Base-by-base conservation (phyloP, 805 yeast species). In the Candida maris region DNA sequence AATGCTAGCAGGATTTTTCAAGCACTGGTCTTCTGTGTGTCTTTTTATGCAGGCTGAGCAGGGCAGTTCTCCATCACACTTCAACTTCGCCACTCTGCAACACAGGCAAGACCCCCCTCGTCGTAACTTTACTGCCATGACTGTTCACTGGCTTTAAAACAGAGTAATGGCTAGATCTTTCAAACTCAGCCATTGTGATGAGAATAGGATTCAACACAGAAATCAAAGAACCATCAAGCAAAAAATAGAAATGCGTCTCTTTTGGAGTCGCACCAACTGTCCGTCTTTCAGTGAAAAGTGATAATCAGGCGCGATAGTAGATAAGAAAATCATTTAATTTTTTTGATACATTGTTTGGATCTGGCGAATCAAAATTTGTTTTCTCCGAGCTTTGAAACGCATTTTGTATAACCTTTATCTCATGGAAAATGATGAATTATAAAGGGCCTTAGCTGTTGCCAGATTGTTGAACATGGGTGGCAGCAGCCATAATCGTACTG, bases 1-100 rank as follows among this genome's bases (percentile, higher is more conserved):
- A n/a, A 24, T 38, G 14, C 30, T 44, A 6, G 48, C 45, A 4
- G 48, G 48, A 19, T 41, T 38, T 13, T 61, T 52, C 73, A 56
- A 9, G 68, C 61, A 21, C 61, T 35, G 37, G 4, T 36, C 44
- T 17, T 23, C 31, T 16, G 38, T 42, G 16, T 39, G 35, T 13
- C 39, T 17, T 24, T 38, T 32, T 8, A 30, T 28, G 20, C 46
- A 46, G 5, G 38, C 31, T 9, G 34, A 33, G 24, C 42, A 35
- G 3, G 48, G 51, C 17, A 44, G 30, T 17, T 30, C 37, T 15
- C 39, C 35, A 23, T 41, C 34, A 32, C 46, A 45, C 18, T 37
- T 40, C 9, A 41, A 27, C 37, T 44, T 43, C 17, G 35, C 35
- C 8, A 36, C 13, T 13, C 45, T 25, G 25, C 44, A 37, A 4